These are phyloP conservation scores for Ceratocystis smalleyi DNA, from an alignment of 2,329 filamentous ascomycete genomes.

Conservation along the genomic window DNA sequence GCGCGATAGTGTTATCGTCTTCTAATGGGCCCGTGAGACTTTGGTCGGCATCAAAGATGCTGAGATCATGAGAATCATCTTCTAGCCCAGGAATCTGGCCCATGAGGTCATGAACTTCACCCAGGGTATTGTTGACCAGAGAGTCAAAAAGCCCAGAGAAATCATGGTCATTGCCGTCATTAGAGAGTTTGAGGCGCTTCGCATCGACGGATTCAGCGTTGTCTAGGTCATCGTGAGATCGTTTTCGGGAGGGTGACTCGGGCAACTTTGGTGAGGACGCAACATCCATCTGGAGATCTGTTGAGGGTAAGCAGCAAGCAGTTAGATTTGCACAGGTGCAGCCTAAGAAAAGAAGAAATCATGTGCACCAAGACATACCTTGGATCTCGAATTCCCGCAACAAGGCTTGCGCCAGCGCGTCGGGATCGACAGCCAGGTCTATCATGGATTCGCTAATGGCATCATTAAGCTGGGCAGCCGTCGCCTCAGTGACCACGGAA, in stretches of 20 bases:
- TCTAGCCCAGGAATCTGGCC: conserved; percentile 22
- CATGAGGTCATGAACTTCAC: conserved; percentile 27
- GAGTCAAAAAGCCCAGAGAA: conserved; percentile 13
- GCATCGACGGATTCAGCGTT: conserved; percentile 3
- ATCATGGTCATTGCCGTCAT: neutral
- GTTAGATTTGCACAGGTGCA: neutral
- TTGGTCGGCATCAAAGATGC: conserved; percentile 21
- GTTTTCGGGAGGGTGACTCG: conserved; percentile 13
- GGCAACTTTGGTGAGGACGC: conserved; percentile 4
- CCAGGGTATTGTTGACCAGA: conserved; percentile 29
- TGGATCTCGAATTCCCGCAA: conserved; percentile 16
- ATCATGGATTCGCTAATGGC: conserved; percentile 5
- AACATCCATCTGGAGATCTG: neutral
- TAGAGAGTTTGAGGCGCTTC: conserved; percentile 17
- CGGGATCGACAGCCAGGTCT: conserved; percentile 14
- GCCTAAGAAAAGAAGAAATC: neutral
- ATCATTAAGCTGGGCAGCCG: conserved; percentile 9
- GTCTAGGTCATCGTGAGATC: conserved; percentile 9
- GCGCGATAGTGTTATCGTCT: conserved; percentile 22
- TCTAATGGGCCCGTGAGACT: conserved; percentile 23
- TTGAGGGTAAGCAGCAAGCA: neutral
- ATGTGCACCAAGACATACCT: conserved; percentile 3
- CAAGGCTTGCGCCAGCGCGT: conserved; percentile 16
- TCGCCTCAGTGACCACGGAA: conserved; percentile 12
- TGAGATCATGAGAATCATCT: conserved; percentile 20